Evolutionary conservation across 305 asterid species (phyloP).

Genomic region (Stenogyne calaminthoides): DNA sequence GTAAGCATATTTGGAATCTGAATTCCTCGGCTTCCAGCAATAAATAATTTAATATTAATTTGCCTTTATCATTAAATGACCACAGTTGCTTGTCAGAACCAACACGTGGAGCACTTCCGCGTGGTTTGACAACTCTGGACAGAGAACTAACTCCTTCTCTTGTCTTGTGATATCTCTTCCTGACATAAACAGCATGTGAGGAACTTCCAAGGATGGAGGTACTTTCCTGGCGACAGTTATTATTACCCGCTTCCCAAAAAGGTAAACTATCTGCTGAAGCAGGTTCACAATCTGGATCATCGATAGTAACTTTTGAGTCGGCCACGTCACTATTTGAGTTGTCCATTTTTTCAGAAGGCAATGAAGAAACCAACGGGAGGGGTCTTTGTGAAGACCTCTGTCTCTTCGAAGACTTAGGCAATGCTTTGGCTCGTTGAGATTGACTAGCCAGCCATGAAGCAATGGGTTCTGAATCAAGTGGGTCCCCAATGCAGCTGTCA

Average conservation of each 20-base stretch:
- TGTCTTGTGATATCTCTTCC: conserved; percentile 61
- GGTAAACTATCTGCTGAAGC: conserved; percentile 40
- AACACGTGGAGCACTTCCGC: conserved; percentile 34
- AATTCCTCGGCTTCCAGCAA: conserved; percentile 45
- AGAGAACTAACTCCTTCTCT: conserved; percentile 36
- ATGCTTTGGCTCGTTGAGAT: conserved; percentile 70
- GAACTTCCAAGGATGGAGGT: conserved; percentile 40
- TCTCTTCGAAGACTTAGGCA: conserved; percentile 58
- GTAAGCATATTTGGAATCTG: conserved; percentile 49
- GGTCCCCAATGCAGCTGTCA: conserved; percentile 45
- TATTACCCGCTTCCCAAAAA: conserved; percentile 39
- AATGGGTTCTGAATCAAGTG: conserved; percentile 86
- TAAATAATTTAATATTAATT: conserved; percentile 40
- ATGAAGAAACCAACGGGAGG: conserved; percentile 43
- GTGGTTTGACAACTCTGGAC: conserved; percentile 43
- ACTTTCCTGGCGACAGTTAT: conserved; percentile 43
- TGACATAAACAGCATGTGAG: conserved; percentile 61
- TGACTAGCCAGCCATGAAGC: conserved; percentile 90
- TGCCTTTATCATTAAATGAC: conserved; percentile 48
- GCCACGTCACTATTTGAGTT: conserved; percentile 40
- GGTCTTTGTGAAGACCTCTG: conserved; percentile 48
- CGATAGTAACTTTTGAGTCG: conserved; percentile 38
- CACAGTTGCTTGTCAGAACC: conserved; percentile 40
- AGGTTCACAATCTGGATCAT: conserved; percentile 39
- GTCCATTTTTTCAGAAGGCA: conserved; percentile 43